A percentile compares a stretch with the other conserved stretches of the same genome.
These are phyloP conservation scores for Cercophora samala DNA, from an alignment of 495 filamentous ascomycete species.

Conservation along the genomic window DNA sequence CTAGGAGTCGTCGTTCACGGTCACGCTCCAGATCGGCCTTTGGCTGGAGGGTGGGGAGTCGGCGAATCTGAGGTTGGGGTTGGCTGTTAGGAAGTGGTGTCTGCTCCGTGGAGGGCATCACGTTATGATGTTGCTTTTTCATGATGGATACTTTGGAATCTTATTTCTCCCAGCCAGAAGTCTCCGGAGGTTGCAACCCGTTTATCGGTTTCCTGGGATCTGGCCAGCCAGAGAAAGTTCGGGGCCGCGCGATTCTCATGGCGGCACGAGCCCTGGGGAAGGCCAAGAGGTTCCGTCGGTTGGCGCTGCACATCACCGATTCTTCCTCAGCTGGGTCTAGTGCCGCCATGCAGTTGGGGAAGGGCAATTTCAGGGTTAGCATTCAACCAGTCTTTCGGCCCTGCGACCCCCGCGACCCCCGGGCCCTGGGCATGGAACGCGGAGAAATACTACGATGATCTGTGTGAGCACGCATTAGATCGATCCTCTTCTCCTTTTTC, in stretches of 20 bases:
- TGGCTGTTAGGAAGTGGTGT: neutral
- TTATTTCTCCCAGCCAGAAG: neutral
- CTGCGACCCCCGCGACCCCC: no score
- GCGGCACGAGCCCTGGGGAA: neutral
- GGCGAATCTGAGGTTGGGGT: neutral
- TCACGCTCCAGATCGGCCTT: neutral
- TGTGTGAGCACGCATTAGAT: neutral
- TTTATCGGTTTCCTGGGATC: neutral
- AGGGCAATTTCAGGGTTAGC: neutral
- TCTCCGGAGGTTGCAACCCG: neutral
- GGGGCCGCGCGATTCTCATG: neutral
- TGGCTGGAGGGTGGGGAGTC: neutral
- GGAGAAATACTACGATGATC: neutral
- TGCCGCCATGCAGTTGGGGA: neutral
- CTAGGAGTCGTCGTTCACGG: neutral
- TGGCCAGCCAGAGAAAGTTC: neutral
- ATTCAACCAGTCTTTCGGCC: neutral
- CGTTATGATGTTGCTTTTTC: neutral
- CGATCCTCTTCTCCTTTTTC: neutral
- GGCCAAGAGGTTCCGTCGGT: no score
- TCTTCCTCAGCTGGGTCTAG: neutral
- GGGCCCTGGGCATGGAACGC: neutral
- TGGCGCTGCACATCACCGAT: neutral
- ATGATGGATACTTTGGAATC: neutral
- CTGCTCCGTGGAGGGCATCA: neutral